phyloP scores from a whole-genome alignment of 23 red algal genomes.

The Gracilariopsis chorda region DNA sequence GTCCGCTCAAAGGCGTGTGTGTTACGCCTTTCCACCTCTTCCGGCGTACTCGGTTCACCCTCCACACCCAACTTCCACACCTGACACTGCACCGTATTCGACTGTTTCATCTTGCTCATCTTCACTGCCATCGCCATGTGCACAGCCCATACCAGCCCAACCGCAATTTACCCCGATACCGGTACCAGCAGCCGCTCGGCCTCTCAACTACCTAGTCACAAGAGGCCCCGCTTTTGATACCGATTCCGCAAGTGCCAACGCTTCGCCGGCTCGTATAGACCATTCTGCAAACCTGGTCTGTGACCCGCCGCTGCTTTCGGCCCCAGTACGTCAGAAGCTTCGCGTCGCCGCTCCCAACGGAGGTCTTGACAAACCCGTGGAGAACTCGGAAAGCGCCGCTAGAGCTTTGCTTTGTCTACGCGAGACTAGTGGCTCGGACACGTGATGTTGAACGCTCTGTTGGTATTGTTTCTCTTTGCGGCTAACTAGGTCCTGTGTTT shows the following conservation, averaged over 20 bases:
- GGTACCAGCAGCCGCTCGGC: too few species aligned
- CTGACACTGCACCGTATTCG: neutral
- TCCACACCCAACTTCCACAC: neutral
- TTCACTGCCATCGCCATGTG: too few species aligned
- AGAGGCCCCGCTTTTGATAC: neutral
- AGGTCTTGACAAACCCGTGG: neutral
- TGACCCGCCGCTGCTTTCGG: neutral
- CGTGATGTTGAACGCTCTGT: too few species aligned
- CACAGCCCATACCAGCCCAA: too few species aligned
- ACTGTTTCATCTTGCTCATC: neutral
- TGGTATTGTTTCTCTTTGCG: too few species aligned
- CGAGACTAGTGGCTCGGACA: too few species aligned
- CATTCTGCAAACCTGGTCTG: too few species aligned
- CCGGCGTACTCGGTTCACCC: neutral
- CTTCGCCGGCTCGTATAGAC: too few species aligned
- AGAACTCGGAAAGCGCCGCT: constrained; percentile 47
- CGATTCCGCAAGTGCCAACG: too few species aligned
- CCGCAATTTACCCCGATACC: too few species aligned
- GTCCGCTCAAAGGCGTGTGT: neutral
- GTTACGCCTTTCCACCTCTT: neutral
- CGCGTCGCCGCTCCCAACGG: neutral
- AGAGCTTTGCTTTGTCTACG: constrained; percentile 46
- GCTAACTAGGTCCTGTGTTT: too few species aligned
- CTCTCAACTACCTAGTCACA: neutral
- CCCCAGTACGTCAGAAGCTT: neutral